Evolutionary conservation across 352 stramenopile species (phyloP), one percentile per base, ranked within the genome.

Genomic region (Phytopythium kandeliae): DNA sequence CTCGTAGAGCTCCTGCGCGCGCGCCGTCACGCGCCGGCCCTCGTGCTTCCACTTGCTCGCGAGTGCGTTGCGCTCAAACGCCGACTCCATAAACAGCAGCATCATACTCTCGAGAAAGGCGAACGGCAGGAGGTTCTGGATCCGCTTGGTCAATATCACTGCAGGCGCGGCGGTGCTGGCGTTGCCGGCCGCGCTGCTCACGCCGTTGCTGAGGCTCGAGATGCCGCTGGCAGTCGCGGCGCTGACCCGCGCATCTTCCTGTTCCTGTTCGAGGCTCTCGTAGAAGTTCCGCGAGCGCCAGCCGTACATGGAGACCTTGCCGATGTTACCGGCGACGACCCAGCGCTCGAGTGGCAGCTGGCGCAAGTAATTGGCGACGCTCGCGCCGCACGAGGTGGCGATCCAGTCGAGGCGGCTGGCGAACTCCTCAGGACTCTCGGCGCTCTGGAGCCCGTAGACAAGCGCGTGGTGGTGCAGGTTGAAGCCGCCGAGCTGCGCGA

Each of bases 381-480:
- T 54, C 42, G 62, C 48, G 0, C 74, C 69, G 33, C 71, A 86
- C 0, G 58, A 65, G 33, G 63, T 75, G 11, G 66, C 68, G 31
- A 85, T 80, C 71, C 71, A 80, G 38, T 78, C 56, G 12, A 85
- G 64, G 1, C 69, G 66, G 51, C 72, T 79, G n/a, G 64, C 60
- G 51, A 75, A 85, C 44, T 83, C 74, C 24, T 69, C 47, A 1
- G 62, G 42, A 2, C 55, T 79, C 48, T 78, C 65, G 0, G 71
- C 71, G 22, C 64, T 51, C 55, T 86, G 74, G 4, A 83, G 43
- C 13, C 67, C 74, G 64, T 67, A 83, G 4, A 85, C 59, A 22
- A 83, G 51, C n/a, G 63, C 54, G 40, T 80, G 66, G 37, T 83
- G 74, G 41, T 79, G 63, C 37, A 51, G 38, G 40, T 68, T 79